Conservation (phyloP, 1,139 yeast genomes). For the Debaryomycetaceae sp. region DNA sequence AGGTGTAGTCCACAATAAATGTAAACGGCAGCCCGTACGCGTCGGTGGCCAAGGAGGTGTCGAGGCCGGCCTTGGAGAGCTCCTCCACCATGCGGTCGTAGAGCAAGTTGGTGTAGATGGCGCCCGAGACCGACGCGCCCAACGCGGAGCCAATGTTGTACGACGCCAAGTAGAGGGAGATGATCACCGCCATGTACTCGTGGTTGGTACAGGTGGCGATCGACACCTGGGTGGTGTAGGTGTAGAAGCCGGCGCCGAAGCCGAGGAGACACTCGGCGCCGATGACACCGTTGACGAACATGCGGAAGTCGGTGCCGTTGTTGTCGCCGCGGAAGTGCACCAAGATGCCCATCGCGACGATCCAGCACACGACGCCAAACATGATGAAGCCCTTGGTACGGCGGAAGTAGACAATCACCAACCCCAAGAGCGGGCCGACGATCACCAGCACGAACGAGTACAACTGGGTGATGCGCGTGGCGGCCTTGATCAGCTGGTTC, state of each 20-base stretch:
- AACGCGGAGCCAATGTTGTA: conserved; percentile 61
- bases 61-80: conserved; percentile 11
- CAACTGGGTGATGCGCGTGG: conserved; percentile 31
- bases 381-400: conserved; percentile 29
- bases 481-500: conserved; percentile 26
- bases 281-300: conserved; percentile 49
- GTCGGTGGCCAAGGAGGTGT: conserved; percentile 26
- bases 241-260: conserved; percentile 68
- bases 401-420: conserved; percentile 25
- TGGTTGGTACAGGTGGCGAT: conserved; percentile 60
- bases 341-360: conserved; percentile 32
- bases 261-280: conserved; percentile 67
- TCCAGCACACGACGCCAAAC: conserved; percentile 32
- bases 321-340: conserved; percentile 36
- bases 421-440: conserved; percentile 30
- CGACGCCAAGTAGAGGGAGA: conserved; percentile 51
- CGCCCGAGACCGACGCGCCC: conserved; percentile 55
- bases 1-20: conserved; percentile 41
- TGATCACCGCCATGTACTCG: conserved; percentile 60
- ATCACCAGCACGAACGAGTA: conserved; percentile 31
- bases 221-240: conserved; percentile 63
- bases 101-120: conserved; percentile 55
- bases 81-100: conserved; percentile 25
- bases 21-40: conserved; percentile 55
- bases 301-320: conserved; percentile 27